Percentiles rank a stretch among this genome's conserved stretches.
phyloP scores from a whole-genome alignment of 1,284 basidiomycete species.

The Trichosporon inkin region DNA sequence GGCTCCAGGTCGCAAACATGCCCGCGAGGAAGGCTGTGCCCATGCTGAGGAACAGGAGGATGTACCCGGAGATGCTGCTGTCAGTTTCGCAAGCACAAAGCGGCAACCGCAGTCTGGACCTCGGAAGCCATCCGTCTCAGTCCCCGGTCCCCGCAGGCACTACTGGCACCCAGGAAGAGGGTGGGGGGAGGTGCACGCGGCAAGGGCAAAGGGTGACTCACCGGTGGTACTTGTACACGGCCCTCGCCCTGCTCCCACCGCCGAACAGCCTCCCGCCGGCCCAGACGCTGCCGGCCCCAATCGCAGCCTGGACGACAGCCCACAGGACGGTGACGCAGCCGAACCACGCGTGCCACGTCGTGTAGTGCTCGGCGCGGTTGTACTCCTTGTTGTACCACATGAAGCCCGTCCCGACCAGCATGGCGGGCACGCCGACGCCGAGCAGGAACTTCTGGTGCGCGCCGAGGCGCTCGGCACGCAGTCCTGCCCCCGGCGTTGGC shows the following conservation, averaged over 20 bases:
- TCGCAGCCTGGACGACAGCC: conserved; percentile 38
- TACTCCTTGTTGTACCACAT: conserved; percentile 49
- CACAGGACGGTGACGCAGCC: conserved; percentile 35
- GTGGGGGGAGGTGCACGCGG: neutral
- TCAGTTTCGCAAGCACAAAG: too few relatives aligned
- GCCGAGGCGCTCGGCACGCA: conserved; percentile 32
- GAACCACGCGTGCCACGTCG: conserved; percentile 42
- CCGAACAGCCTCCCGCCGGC: conserved; percentile 31
- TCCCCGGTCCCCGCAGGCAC: too few relatives aligned
- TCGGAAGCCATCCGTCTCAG: too few relatives aligned
- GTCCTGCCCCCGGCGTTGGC: conserved; percentile 28
- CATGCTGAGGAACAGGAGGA: conserved; percentile 37
- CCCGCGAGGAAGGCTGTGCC: conserved; percentile 43
- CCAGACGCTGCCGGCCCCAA: conserved; percentile 38
- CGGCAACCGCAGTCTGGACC: too few relatives aligned
- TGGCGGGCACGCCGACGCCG: conserved; percentile 34
- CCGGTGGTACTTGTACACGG: conserved; percentile 49
- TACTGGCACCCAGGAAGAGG: neutral
- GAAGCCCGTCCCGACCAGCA: conserved; percentile 37
- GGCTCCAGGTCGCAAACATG: conserved; percentile 38
- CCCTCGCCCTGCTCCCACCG: conserved; percentile 36
- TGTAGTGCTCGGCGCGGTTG: conserved; percentile 42
- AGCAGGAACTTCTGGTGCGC: conserved; percentile 40
- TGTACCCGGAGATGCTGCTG: conserved; percentile 42
- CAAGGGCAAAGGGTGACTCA: conserved; percentile 21